phyloP scores from a whole-genome alignment of 805 yeast species.

The Saturnispora galanensis region DNA sequence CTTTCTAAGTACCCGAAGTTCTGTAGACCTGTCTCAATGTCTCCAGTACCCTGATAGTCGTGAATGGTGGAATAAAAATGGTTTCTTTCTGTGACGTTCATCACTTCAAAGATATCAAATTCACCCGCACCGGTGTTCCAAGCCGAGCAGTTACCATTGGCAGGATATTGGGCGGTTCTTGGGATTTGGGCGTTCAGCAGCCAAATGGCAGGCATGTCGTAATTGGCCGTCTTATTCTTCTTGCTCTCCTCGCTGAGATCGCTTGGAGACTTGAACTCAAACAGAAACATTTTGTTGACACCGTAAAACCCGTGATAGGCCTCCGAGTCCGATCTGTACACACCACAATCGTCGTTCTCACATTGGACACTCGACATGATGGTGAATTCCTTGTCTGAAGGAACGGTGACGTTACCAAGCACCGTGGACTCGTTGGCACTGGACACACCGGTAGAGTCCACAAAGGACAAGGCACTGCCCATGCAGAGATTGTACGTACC shows the following conservation, averaged over 20 bases:
- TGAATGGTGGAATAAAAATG: constrained; percentile 61
- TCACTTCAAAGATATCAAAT: constrained; percentile 65
- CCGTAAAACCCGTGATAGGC: constrained; percentile 69
- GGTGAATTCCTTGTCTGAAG: constrained; percentile 49
- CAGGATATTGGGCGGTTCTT: constrained; percentile 63
- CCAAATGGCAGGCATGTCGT: constrained; percentile 72
- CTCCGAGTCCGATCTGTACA: constrained; percentile 63
- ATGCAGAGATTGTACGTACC: constrained; percentile 54
- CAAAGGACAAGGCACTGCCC: constrained; percentile 59
- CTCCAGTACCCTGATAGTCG: constrained; percentile 64
- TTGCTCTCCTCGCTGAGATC: constrained; percentile 30
- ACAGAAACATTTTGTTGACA: constrained; percentile 57
- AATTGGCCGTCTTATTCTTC: constrained; percentile 29
- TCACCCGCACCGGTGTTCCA: constrained; percentile 78
- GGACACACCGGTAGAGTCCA: constrained; percentile 45
- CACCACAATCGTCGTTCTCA: constrained; percentile 68
- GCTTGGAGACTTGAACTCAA: constrained; percentile 59
- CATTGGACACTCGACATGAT: constrained; percentile 54
- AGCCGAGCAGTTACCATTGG: constrained; percentile 55
- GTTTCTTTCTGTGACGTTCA: constrained; percentile 48
- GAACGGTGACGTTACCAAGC: constrained; percentile 37
- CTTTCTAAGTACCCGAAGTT: constrained; percentile 48
- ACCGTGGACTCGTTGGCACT: constrained; percentile 38
- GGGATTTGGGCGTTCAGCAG: constrained; percentile 57
- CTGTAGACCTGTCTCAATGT: constrained; percentile 51